Evolutionary conservation across 768 basidiomycete genomes (phyloP), one percentile per base, ranked within the genome.

Genomic region (Amanita pseudoporphyria): DNA sequence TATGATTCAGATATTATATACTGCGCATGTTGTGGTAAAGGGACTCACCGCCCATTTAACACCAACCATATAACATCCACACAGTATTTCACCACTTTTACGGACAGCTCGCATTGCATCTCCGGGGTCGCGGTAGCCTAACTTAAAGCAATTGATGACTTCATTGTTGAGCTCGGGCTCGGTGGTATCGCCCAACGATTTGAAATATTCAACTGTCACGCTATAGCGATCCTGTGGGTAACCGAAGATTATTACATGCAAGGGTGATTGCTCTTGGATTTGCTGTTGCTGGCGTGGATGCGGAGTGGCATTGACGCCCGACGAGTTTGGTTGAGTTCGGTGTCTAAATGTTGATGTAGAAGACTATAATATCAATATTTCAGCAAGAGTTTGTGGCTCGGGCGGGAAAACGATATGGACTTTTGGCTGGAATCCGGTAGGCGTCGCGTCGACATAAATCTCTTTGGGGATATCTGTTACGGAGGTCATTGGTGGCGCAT

Each of bases 191-290:
- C 87, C 88, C 7, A 94, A 66, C 1, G 81, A 79, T 56, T 74
- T 76, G 69, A 89, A 85, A 62, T 85, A 85, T 57, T 85, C 84
- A 13, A 77, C 78, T 0, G 84, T 80, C 13, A 81, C 60, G 46
- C 76, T 79, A 62, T 84, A 86, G 58, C 81, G 81, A 63, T 91
- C 86, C 28, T 79, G 70, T 5, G 91, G 89, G 61, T 91, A 94
- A n/a, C 91, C 91, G 53, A 90, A 94, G 45, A 94, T 80, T 58
- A 91, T 71, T 31, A 94, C 71, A 58, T 83, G 84, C 24, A 76
- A 61, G 2, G 76, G 70, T 22, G 53, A 51, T 24, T 78, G 73
- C 9, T 65, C 43, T 5, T 36, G 62, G 52, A n/a, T 65, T 10
- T 14, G 36, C n/a, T 26, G 37, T 47, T 30, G 36, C 6, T 36